Evolutionary conservation across 805 yeast species (phyloP).

Genomic region (Teunomyces aglyptinius): DNA sequence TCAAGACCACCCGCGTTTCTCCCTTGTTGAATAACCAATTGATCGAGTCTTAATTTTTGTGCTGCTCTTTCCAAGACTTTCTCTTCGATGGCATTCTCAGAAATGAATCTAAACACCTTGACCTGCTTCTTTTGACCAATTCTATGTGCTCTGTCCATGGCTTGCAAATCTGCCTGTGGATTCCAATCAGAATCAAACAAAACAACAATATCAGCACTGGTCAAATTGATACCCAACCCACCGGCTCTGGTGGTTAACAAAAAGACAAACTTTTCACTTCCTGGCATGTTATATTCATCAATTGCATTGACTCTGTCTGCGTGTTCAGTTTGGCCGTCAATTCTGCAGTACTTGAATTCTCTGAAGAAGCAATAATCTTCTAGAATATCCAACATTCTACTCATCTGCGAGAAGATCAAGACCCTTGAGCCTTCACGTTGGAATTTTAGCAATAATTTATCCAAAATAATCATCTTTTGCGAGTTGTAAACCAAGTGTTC

Average conservation of each 20-base stretch:
- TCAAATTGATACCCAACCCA: constrained; percentile 82
- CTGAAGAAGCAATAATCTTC: constrained; percentile 78
- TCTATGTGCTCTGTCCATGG: constrained; percentile 88
- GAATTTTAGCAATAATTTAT: constrained; percentile 59
- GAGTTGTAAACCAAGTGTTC: constrained; percentile 76
- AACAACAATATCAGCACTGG: constrained; percentile 76
- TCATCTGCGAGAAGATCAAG: constrained; percentile 79
- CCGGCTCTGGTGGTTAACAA: constrained; percentile 84
- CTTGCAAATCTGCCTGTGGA: constrained; percentile 86
- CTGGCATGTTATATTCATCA: constrained; percentile 79
- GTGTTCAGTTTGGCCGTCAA: constrained; percentile 83
- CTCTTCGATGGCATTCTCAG: constrained; percentile 82
- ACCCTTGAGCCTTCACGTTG: constrained; percentile 74
- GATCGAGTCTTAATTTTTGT: constrained; percentile 74
- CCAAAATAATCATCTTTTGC: constrained; percentile 69
- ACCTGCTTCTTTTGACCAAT: constrained; percentile 86
- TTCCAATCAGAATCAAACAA: constrained; percentile 84
- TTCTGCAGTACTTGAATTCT: constrained; percentile 69
- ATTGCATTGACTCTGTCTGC: constrained; percentile 71
- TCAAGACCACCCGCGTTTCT: constrained; percentile 37
- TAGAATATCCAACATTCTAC: constrained; percentile 73
- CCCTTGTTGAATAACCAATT: constrained; percentile 80
- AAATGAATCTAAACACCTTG: constrained; percentile 70
- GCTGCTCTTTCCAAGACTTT: constrained; percentile 80
- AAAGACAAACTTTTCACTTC: constrained; percentile 68